Conservation (phyloP, 768 basidiomycete genomes). For the Chalciporus sphaerocephalus region DNA sequence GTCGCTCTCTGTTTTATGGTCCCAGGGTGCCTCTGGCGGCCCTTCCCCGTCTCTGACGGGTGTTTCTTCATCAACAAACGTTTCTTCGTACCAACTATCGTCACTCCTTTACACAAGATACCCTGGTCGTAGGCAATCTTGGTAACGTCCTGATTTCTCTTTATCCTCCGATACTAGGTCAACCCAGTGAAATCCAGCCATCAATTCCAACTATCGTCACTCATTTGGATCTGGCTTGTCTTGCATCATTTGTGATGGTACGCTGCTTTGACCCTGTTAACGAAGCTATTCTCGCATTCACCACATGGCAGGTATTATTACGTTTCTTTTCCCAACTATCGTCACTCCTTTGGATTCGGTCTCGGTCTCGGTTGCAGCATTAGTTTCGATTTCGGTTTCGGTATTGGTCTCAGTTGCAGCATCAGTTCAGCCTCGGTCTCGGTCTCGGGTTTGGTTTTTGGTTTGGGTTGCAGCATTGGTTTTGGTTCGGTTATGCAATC, state of each 20-base stretch:
- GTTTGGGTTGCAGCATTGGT: background rate
- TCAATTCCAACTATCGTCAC: constrained; percentile 13
- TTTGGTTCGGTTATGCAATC: no score
- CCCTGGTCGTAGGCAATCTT: background rate
- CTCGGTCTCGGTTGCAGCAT: background rate
- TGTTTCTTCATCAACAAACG: background rate
- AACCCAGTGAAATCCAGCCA: background rate
- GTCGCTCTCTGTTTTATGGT: background rate
- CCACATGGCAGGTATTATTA: background rate
- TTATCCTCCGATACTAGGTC: background rate
- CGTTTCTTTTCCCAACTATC: background rate
- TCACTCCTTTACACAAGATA: constrained; percentile 10
- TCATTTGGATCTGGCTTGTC: constrained; percentile 5
- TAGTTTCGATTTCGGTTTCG: background rate
- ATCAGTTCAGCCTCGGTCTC: background rate
- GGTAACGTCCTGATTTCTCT: constrained; percentile 1
- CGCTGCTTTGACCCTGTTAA: background rate
- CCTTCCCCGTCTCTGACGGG: constrained; percentile 4
- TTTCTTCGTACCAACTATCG: constrained; percentile 10
- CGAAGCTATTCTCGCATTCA: background rate
- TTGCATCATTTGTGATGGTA: background rate
- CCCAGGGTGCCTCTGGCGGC: background rate
- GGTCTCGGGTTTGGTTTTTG: background rate
- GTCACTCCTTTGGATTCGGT: background rate
- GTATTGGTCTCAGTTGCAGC: background rate